Percentiles rank a stretch among this genome's conserved stretches.
phyloP scores from a whole-genome alignment of 176 grass and related monocot species.

The Otatea glauca region DNA sequence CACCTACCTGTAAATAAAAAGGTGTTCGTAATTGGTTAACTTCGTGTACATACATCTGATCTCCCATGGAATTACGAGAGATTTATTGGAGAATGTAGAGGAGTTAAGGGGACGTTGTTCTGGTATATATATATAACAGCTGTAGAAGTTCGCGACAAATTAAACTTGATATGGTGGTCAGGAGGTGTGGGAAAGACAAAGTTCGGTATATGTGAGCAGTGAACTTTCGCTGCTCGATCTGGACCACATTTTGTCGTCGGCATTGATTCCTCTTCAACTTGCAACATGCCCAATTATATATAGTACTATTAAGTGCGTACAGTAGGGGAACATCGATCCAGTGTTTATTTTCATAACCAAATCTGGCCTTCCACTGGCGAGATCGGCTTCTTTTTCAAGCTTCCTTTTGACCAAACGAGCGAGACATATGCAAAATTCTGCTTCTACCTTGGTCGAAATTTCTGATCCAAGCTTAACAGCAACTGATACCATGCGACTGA shows the following conservation, averaged over 20 bases:
- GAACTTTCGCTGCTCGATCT: neutral
- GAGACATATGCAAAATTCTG: neutral
- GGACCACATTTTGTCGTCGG: neutral
- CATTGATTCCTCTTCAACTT: neutral
- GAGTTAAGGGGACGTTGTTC: too few relatives aligned
- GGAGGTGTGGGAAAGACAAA: neutral
- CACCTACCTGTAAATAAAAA: too few relatives aligned
- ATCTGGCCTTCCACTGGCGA: neutral
- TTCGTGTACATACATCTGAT: neutral
- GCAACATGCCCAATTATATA: neutral
- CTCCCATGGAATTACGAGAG: neutral
- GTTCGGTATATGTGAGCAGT: neutral
- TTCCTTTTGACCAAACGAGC: neutral
- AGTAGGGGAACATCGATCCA: neutral
- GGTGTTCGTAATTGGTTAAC: neutral
- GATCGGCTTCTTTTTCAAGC: neutral
- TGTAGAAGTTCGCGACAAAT: neutral
- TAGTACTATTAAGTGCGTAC: neutral
- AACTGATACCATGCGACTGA: neutral
- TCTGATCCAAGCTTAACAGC: neutral
- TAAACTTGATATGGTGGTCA: neutral
- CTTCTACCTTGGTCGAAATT: neutral
- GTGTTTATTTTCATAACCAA: neutral
- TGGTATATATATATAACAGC: neutral
- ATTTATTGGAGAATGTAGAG: too few relatives aligned